These are phyloP conservation scores for Cutaneotrichosporon cutaneum DNA, from an alignment of 1,284 basidiomycete species.

Conservation along the genomic window DNA sequence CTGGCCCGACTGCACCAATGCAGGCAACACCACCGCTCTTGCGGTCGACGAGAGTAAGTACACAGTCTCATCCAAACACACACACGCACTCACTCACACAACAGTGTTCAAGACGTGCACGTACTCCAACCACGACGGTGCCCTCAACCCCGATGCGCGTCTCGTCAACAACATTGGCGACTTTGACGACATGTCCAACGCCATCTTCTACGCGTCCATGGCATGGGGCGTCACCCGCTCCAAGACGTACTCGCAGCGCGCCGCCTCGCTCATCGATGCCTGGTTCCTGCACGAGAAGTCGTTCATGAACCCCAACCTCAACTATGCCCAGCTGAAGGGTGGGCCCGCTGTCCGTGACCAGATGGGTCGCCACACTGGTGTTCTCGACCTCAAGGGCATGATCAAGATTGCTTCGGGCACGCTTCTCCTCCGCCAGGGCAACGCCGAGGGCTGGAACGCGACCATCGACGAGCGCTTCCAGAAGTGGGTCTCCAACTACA, in stretches of 20 bases:
- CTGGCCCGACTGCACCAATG: constrained; percentile 31
- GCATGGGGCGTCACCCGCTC: constrained; percentile 59
- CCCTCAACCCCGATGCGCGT: constrained; percentile 66
- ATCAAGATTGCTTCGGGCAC: constrained; percentile 33
- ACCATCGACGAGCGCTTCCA: constrained; percentile 24
- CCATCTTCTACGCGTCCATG: constrained; percentile 63
- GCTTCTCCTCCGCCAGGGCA: constrained; percentile 23
- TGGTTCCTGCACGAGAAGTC: constrained; percentile 61
- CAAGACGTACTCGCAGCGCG: constrained; percentile 28
- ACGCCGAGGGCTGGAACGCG: constrained; percentile 25
- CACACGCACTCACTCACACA: background rate
- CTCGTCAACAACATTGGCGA: constrained; percentile 60
- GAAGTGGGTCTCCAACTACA: constrained; percentile 28
- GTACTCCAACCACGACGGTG: constrained; percentile 56
- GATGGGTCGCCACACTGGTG: constrained; percentile 30
- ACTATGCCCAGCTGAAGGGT: constrained; percentile 65
- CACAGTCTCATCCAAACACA: background rate
- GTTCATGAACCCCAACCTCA: constrained; percentile 66
- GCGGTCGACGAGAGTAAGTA: constrained; percentile 23
- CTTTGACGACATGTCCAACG: constrained; percentile 61
- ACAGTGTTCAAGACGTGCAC: constrained; percentile 20
- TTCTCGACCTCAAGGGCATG: constrained; percentile 32
- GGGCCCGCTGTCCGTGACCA: constrained; percentile 55
- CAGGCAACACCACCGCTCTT: constrained; percentile 30
- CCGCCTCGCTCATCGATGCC: constrained; percentile 24